Base-by-base conservation (phyloP, 2,329 filamentous ascomycete genomes). In the Drechmeria coniospora region DNA sequence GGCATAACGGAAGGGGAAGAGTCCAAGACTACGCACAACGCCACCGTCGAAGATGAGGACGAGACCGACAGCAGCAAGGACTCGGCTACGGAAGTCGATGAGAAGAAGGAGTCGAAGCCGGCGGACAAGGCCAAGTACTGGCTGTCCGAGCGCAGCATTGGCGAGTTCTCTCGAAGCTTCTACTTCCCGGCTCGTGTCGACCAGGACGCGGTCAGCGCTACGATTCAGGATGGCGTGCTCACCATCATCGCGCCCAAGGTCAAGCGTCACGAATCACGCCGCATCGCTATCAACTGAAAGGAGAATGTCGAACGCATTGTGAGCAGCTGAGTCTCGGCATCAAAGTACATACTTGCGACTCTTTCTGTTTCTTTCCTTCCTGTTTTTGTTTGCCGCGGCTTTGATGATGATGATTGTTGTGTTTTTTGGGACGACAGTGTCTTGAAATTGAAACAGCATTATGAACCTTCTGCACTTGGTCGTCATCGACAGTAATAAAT, bases 81-180 rank as follows among this genome's bases (percentile, higher is more conserved):
- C 25, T 38, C 35, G 19, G 37, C 41, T 23, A 31, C 35, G 9
- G 33, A 43, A 21, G 37, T 39, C 6, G 37, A 33, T n/a, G 31
- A 43, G 28, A 38, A 42, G 32, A 31, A 42, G 21, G 46, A 49
- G 30, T 36, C 43, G 32, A 49, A 53, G 36, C 39, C 49, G 5
- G 41, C 41, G 26, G 54, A 61, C 34, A 52, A 57, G 24, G 51
- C 58, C 41, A 75, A 71, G 53, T 86, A 74, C 63, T 87, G 79
- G 80, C 57, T 74, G 35, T 60, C 62, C 20, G 74, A 80, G 56
- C 71, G 74, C 40, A 66, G 61, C 34, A 55, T 75, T 32, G 76
- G 76, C 47, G 64, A 74, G 38, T 82, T 81, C 55, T 62, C 67
- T 26, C 68, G 77, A 36, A 68, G 62, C 33, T 81, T 81, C 57